These are phyloP conservation scores for Metschnikowia lochheadii DNA, from an alignment of 805 yeast genomes.

Conservation along the genomic window DNA sequence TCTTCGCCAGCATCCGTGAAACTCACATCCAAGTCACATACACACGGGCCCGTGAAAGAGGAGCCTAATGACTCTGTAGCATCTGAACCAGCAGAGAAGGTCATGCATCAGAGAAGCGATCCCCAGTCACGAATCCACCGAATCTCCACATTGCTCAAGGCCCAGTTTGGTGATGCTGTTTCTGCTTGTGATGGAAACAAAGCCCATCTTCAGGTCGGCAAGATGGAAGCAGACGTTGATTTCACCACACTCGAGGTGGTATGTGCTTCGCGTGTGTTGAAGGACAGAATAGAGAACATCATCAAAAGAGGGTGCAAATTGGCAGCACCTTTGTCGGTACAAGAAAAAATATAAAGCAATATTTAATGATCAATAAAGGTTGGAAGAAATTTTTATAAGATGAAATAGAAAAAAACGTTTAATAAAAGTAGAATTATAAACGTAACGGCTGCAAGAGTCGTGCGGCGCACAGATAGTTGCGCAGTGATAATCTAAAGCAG, in stretches of 20 bases:
- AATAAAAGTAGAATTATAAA: not conserved
- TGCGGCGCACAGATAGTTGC: conserved; percentile 5
- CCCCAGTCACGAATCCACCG: conserved; percentile 39
- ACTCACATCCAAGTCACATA: conserved; percentile 60
- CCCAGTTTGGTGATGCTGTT: conserved; percentile 86
- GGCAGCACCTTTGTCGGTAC: conserved; percentile 64
- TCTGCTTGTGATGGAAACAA: conserved; percentile 34
- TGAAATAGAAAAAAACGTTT: not conserved
- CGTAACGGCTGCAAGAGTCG: conserved; percentile 3
- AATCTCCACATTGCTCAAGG: conserved; percentile 58
- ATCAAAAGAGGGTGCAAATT: conserved; percentile 72
- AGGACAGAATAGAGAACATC: conserved; percentile 79
- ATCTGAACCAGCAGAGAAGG: conserved; percentile 12
- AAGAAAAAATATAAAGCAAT: not conserved
- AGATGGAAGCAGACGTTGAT: conserved; percentile 64
- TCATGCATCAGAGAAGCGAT: conserved; percentile 25
- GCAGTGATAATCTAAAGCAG: not conserved
- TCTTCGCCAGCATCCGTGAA: conserved; percentile 94
- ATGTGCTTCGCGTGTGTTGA: conserved; percentile 70
- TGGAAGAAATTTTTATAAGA: not conserved
- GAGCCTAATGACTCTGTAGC: conserved; percentile 20
- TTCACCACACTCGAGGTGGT: conserved; percentile 60
- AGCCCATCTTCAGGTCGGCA: conserved; percentile 70
- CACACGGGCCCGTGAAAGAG: conserved; percentile 33
- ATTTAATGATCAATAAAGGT: not conserved